Evolutionary conservation across 306 rosid genomes (phyloP).

Genomic region (Vigna mungo): DNA sequence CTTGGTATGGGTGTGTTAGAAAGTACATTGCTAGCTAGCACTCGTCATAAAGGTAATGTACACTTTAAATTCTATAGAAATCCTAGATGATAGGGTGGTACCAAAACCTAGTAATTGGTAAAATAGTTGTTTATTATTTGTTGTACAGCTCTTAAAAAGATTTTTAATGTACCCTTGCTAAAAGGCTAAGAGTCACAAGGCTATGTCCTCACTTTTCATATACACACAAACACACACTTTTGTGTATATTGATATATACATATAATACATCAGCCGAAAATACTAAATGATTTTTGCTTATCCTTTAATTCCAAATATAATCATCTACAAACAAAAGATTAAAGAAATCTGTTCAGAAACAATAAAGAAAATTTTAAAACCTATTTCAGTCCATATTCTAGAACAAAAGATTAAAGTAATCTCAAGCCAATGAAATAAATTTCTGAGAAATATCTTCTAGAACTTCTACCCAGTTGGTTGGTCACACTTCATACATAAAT

Average conservation of each 20-base stretch:
- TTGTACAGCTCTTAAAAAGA: too few species aligned
- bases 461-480: constrained; percentile 19
- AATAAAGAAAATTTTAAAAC: constrained; percentile 13
- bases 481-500: constrained; percentile 7
- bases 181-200: too few species aligned
- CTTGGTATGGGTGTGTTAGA: neutral
- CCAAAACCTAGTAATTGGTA: neutral
- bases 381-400: neutral
- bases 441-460: constrained; percentile 18
- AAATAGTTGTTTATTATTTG: too few species aligned
- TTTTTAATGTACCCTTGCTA: too few species aligned
- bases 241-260: too few species aligned
- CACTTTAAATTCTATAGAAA: constrained; percentile 37
- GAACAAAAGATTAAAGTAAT: neutral
- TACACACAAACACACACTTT: too few species aligned
- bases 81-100: constrained; percentile 28
- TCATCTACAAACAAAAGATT: constrained; percentile 23
- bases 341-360: neutral
- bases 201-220: too few species aligned
- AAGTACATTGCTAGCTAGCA: neutral
- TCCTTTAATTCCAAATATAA: neutral
- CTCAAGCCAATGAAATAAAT: neutral
- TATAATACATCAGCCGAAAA: too few species aligned
- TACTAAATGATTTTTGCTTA: too few species aligned
- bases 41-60: neutral